phyloP scores from a whole-genome alignment of 1,139 yeast species.

The Yamadazyma buinensis region DNA sequence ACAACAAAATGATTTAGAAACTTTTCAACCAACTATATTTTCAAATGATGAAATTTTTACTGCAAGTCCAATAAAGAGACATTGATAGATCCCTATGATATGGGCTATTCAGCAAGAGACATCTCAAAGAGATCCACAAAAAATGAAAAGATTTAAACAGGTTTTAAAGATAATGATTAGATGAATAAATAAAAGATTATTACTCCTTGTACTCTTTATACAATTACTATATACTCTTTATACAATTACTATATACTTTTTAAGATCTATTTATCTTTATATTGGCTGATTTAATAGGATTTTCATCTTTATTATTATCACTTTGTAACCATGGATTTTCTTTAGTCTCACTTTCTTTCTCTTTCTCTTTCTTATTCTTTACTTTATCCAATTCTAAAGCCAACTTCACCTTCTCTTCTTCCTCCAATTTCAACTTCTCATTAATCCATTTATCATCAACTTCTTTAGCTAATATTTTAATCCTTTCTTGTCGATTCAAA shows the following conservation, averaged over 20 bases:
- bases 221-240: too few species aligned
- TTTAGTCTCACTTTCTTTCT: background rate
- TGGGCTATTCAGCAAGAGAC: background rate
- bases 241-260: too few species aligned
- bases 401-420: constrained; percentile 29
- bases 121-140: too few species aligned
- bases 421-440: constrained; percentile 36
- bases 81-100: background rate
- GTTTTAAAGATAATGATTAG: too few species aligned
- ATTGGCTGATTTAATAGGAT: constrained; percentile 34
- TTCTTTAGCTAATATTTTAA: constrained; percentile 53
- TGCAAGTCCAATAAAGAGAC: constrained; percentile 35
- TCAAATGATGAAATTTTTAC: constrained; percentile 43
- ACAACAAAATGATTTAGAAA: constrained; percentile 24
- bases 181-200: too few species aligned
- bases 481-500: constrained; percentile 48
- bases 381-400: constrained; percentile 32
- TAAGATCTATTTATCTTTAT: too few species aligned
- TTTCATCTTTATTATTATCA: constrained; percentile 20
- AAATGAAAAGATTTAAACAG: background rate
- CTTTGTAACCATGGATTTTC: constrained; percentile 39
- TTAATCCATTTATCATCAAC: constrained; percentile 60
- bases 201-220: too few species aligned
- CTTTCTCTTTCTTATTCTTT: constrained; percentile 14
- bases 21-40: constrained; percentile 39